These are phyloP conservation scores for Musa troglodytarum DNA, from an alignment of 176 grass and related monocot genomes.

Conservation along the genomic window DNA sequence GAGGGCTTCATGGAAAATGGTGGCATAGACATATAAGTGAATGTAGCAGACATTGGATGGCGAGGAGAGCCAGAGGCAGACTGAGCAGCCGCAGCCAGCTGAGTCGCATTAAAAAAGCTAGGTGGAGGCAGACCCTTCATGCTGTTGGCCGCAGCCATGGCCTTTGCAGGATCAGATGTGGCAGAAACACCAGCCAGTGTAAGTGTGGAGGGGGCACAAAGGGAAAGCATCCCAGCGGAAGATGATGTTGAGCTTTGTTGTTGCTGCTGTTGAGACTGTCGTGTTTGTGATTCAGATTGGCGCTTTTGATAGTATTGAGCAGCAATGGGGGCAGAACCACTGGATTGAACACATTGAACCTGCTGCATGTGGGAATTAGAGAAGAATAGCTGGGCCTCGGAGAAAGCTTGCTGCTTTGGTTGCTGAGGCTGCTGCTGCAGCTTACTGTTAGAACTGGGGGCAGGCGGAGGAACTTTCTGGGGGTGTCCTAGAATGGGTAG, in stretches of 20 bases:
- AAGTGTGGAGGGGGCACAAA: constrained; percentile 10
- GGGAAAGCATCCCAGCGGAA: constrained; percentile 18
- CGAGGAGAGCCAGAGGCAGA: constrained; percentile 34
- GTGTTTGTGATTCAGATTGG: constrained; percentile 14
- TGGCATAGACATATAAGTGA: constrained; percentile 43
- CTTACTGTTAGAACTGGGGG: constrained; percentile 40
- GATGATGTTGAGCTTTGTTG: constrained; percentile 30
- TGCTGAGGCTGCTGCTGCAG: constrained; percentile 43
- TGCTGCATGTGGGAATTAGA: constrained; percentile 39
- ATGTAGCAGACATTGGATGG: constrained; percentile 33
- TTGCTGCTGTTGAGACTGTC: constrained; percentile 35
- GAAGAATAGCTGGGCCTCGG: constrained; percentile 57
- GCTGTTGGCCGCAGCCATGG: constrained; percentile 32
- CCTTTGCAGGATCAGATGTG: constrained; percentile 28
- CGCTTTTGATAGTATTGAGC: constrained; percentile 53
- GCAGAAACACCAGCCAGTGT: constrained; percentile 6
- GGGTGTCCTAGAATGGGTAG: constrained; percentile 76
- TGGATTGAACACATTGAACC: constrained; percentile 19
- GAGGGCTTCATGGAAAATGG: constrained; percentile 39
- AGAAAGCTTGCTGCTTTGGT: constrained; percentile 40
- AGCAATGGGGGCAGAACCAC: constrained; percentile 15
- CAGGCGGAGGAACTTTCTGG: constrained; percentile 17
- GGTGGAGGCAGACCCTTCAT: constrained; percentile 40
- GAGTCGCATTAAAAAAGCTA: constrained; percentile 41
- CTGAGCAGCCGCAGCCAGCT: constrained; percentile 24